A percentile compares a stretch with the other conserved stretches of the same genome.
Evolutionary conservation across 1,284 basidiomycete species (phyloP).

Genomic region (Mycosarcoma mackinlayi): DNA sequence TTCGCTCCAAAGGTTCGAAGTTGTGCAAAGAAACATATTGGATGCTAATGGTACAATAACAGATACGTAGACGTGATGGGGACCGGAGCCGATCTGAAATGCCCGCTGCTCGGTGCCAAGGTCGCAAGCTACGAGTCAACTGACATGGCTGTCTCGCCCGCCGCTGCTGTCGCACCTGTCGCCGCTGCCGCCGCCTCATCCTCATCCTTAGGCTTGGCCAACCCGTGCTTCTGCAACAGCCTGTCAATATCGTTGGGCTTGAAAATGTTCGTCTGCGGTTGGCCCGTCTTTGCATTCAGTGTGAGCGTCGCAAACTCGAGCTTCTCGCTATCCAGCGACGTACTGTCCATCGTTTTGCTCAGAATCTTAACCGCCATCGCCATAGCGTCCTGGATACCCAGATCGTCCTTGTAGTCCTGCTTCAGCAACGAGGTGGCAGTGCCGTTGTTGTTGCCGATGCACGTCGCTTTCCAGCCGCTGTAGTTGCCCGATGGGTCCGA

Average conservation of each 20-base stretch:
- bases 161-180: slow-evolving; percentile 5
- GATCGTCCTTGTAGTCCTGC: slow-evolving; percentile 98
- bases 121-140: slow-evolving; percentile 57
- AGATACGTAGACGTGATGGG: neutral
- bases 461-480: slow-evolving; percentile 98
- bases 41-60: slow-evolving; percentile 30
- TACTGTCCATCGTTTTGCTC: slow-evolving; percentile 99
- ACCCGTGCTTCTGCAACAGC: slow-evolving; percentile 82
- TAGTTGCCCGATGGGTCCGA: slow-evolving; percentile 99
- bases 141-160: slow-evolving; percentile 51
- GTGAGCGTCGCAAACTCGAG: slow-evolving; percentile 94
- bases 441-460: slow-evolving; percentile 95
- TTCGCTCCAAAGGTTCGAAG: too few species aligned
- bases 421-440: slow-evolving; percentile 92
- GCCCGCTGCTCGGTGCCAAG: neutral
- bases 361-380: slow-evolving; percentile 90
- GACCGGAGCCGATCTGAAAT: neutral
- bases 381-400: slow-evolving; percentile 76
- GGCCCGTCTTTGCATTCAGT: slow-evolving; percentile 79
- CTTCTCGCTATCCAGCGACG: slow-evolving; percentile 78
- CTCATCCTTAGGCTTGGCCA: slow-evolving; percentile 84
- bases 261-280: slow-evolving; percentile 92
- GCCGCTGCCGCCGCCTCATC: slow-evolving; percentile 49
- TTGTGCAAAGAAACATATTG: neutral
- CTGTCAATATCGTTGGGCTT: slow-evolving; percentile 87